These are phyloP conservation scores for Bondarzewia mesenterica DNA, from an alignment of 1,284 basidiomycete species.

Conservation along the genomic window DNA sequence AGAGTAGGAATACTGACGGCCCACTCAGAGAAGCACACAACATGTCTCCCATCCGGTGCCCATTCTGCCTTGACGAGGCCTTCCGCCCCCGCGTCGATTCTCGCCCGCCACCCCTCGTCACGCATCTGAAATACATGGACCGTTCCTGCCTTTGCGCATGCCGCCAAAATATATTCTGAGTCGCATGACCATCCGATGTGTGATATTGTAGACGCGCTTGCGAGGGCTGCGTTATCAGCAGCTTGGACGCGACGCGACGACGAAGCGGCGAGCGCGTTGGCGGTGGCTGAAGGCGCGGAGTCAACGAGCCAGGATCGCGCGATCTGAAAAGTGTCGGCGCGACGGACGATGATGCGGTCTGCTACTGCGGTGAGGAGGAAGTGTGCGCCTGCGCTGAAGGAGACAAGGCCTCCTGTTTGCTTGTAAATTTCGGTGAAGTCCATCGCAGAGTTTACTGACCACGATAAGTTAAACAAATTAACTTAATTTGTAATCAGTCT, in stretches of 20 bases:
- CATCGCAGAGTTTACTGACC: slow-evolving; percentile 17
- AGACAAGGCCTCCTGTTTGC: slow-evolving; percentile 56
- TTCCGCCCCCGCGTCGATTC: slow-evolving; percentile 73
- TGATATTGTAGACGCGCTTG: slow-evolving; percentile 41
- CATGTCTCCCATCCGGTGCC: slow-evolving; percentile 72
- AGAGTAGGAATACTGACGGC: slow-evolving; percentile 50
- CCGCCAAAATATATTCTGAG: slow-evolving; percentile 74
- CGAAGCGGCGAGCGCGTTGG: slow-evolving; percentile 17
- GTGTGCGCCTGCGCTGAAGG: slow-evolving; percentile 66
- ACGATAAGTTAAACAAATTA: too few species aligned
- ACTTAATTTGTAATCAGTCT: too few species aligned
- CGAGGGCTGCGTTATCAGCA: slow-evolving; percentile 7
- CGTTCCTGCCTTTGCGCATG: slow-evolving; percentile 53
- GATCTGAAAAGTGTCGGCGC: slow-evolving; percentile 70
- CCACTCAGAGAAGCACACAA: slow-evolving; percentile 86
- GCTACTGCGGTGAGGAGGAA: slow-evolving; percentile 68
- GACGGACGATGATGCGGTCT: slow-evolving; percentile 65
- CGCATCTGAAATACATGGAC: slow-evolving; percentile 69
- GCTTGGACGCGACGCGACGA: slow-evolving; percentile 19
- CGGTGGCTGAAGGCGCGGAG: slow-evolving; percentile 37
- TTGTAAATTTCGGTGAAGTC: slow-evolving; percentile 79
- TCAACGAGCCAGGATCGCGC: slow-evolving; percentile 64
- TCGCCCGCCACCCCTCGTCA: slow-evolving; percentile 66
- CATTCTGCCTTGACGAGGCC: slow-evolving; percentile 79
- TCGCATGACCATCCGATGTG: slow-evolving; percentile 78